Evolutionary conservation across 2,329 filamentous ascomycete species (phyloP), one percentile per base, ranked within the genome.

Genomic region (Pseudocercospora crystallina): DNA sequence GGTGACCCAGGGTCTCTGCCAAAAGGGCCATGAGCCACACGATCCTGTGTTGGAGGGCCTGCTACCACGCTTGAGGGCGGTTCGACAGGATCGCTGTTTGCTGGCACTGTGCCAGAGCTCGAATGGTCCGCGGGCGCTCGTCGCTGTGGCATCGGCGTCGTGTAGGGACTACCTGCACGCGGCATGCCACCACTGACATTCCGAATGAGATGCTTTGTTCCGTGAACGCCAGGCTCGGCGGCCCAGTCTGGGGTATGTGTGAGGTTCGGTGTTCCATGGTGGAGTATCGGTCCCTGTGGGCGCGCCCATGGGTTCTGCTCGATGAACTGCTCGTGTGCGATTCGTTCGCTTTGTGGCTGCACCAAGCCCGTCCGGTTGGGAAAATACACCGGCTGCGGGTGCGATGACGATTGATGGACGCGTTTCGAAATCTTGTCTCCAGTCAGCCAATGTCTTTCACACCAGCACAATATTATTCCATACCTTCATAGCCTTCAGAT

Each of bases 301-400:
- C 95, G 95, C 32, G 90, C 90, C 91, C 91, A 96, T 1, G 90
- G 87, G 5, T 89, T 95, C 60, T 92, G 86, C 64, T 95, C 89
- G 48, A 95, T 80, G 61, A 94, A 95, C 57, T 92, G 87, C 69
- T 95, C 89, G 62, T 70, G 66, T 10, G 68, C 68, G 8, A 67
- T 51, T 14, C 65, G 65, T 43, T 68, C 68, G 32, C 60, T 62
- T 36, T 58, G 59, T 8, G 61, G 56, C 17, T 60, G 55, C 12
- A 56, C 41, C 13, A 56, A 41, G 9, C 54, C 52, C 2, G 56
- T 53, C 15, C 57, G 55, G 31, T 57, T 57, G 12, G 58, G 48
- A 30, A 59, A 56, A 44, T 63, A 61, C 8, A 60, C 52, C 17
- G 63, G 60, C 32, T 52, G 57, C 3, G 59, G 47, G 38, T 57